Evolutionary conservation across 2,329 filamentous ascomycete genomes (phyloP).

Genomic region (Penicillium sp.): DNA sequence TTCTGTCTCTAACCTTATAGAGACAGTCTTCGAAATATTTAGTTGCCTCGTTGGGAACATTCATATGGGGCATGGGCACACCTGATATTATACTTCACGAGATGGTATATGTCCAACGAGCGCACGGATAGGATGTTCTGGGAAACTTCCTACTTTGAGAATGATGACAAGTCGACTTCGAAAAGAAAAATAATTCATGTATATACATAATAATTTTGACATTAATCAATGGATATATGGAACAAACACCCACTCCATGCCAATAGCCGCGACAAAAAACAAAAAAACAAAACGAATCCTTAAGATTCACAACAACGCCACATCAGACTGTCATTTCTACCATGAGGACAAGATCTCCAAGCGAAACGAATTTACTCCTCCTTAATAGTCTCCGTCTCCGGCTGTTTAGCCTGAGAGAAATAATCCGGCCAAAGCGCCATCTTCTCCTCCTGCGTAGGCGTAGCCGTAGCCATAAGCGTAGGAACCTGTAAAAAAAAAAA

Average conservation of each 20-base stretch:
- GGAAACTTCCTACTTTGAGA: too few species aligned
- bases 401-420: conserved; percentile 45
- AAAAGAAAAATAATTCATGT: too few species aligned
- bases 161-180: too few species aligned
- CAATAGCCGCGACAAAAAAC: not conserved
- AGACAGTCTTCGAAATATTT: too few species aligned
- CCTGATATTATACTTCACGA: too few species aligned
- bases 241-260: conserved; percentile 7
- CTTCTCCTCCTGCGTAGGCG: conserved; percentile 59
- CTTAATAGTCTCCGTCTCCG: conserved; percentile 34
- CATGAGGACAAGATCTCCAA: not conserved
- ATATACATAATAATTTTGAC: too few species aligned
- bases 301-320: too few species aligned
- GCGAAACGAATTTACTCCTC: not conserved
- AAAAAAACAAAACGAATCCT: not conserved
- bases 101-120: too few species aligned
- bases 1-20: too few species aligned
- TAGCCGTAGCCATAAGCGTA: conserved; percentile 48
- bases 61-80: too few species aligned
- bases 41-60: too few species aligned
- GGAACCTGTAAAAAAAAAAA: conserved; percentile 36
- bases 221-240: not conserved
- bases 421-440: conserved; percentile 63
- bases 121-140: too few species aligned
- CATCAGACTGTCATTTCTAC: not conserved